Conservation (phyloP, 148 eudicot genomes). For the Nepenthes mirabilis region DNA sequence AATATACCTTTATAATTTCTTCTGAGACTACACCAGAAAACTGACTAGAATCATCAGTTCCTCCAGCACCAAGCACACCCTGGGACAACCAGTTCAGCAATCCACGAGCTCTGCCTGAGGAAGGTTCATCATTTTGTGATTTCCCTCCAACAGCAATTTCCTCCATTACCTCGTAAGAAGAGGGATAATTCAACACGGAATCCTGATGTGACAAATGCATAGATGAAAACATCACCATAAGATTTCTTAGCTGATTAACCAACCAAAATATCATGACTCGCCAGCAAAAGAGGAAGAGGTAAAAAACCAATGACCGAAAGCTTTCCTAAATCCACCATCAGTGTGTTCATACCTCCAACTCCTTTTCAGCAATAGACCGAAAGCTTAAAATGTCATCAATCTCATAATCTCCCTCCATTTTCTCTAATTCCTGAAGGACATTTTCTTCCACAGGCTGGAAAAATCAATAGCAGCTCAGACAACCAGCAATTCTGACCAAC, state of each 20-base stretch:
- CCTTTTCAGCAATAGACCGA: constrained; percentile 70
- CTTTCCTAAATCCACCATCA: neutral
- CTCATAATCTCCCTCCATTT: constrained; percentile 78
- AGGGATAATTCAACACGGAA: constrained; percentile 23
- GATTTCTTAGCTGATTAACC: neutral
- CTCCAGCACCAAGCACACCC: constrained; percentile 98
- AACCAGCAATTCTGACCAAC: neutral
- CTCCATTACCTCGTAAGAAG: constrained; percentile 22
- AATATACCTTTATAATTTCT: constrained; percentile 77
- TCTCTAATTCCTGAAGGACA: constrained; percentile 55
- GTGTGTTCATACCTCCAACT: constrained; percentile 54
- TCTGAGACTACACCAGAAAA: constrained; percentile 97
- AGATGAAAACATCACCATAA: neutral
- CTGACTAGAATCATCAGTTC: constrained; percentile 89
- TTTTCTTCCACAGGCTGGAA: constrained; percentile 53
- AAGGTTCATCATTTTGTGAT: constrained; percentile 35
- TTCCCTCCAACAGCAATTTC: constrained; percentile 23
- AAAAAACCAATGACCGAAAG: too few relatives aligned
- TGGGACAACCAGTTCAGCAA: constrained; percentile 96
- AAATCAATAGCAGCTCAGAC: constrained; percentile 2
- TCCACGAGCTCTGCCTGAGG: constrained; percentile 64
- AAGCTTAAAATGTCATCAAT: constrained; percentile 75
- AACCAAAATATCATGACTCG: neutral
- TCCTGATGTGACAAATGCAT: constrained; percentile 28
- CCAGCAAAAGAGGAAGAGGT: too few relatives aligned